Percentiles rank a stretch among this genome's conserved stretches.
phyloP scores from a whole-genome alignment of 495 filamentous ascomycete genomes.

The Xanthoparmelia taractica region DNA sequence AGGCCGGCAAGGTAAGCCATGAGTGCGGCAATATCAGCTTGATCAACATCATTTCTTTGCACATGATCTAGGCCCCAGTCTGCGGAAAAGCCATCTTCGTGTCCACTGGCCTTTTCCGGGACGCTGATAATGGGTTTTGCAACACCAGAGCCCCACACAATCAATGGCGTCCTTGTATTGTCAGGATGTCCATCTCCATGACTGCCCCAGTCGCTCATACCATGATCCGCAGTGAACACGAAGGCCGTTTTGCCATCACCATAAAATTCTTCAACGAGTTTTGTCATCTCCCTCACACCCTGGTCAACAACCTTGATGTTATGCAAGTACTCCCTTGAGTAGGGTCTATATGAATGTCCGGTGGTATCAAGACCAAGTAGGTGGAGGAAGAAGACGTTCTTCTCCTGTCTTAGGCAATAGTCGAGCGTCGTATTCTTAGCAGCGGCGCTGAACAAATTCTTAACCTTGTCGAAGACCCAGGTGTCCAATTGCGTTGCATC shows the following conservation, averaged over 20 bases:
- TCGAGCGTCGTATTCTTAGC: slow-evolving; percentile 68
- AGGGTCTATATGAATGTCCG: slow-evolving; percentile 81
- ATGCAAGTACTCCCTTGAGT: slow-evolving; percentile 88
- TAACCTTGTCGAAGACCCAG: slow-evolving; percentile 95
- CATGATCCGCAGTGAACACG: slow-evolving; percentile 96
- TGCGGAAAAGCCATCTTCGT: slow-evolving; percentile 84
- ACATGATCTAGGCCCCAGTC: slow-evolving; percentile 82
- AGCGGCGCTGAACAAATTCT: slow-evolving; percentile 74
- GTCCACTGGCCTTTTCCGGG: slow-evolving; percentile 56
- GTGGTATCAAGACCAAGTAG: slow-evolving; percentile 92
- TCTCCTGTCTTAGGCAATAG: slow-evolving; percentile 67
- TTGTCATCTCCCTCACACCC: slow-evolving; percentile 74
- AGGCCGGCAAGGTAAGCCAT: slow-evolving; percentile 94
- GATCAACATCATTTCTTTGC: slow-evolving; percentile 79
- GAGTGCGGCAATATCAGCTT: slow-evolving; percentile 91
- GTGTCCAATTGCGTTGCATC: slow-evolving; percentile 76
- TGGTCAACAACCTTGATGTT: slow-evolving; percentile 93
- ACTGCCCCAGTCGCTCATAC: slow-evolving; percentile 98
- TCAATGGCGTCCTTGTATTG: slow-evolving; percentile 89
- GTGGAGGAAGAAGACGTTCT: slow-evolving; percentile 92
- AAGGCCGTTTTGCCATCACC: slow-evolving; percentile 87
- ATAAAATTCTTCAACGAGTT: slow-evolving; percentile 83
- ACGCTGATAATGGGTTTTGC: slow-evolving; percentile 58
- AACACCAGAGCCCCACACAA: slow-evolving; percentile 91
- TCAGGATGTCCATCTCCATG: slow-evolving; percentile 97